These are phyloP conservation scores for Beauveria bassiana DNA, from an alignment of 2,329 filamentous ascomycete species.

Conservation along the genomic window DNA sequence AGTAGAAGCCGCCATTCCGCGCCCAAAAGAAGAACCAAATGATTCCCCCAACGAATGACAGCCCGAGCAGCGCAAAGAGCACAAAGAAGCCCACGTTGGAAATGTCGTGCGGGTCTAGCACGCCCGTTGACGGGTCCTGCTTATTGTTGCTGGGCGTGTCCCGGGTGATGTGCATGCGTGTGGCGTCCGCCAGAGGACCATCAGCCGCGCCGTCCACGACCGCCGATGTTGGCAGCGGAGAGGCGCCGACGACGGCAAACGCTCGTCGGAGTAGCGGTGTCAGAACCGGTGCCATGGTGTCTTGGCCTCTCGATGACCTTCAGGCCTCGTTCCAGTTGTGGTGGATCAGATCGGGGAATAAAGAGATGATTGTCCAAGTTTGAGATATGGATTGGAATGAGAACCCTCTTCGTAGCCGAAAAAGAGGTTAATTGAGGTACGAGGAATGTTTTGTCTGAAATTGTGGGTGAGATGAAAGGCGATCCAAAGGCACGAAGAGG, in stretches of 20 bases:
- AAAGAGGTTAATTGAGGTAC: neutral
- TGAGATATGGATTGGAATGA: neutral
- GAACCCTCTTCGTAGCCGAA: neutral
- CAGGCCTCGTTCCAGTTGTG: neutral
- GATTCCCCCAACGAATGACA: conserved; percentile 61
- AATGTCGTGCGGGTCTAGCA: conserved; percentile 47
- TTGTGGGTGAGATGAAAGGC: neutral
- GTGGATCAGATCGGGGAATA: neutral
- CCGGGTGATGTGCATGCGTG: conserved; percentile 34
- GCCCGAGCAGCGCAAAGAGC: conserved; percentile 77
- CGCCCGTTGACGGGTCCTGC: conserved; percentile 37
- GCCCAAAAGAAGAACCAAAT: conserved; percentile 99
- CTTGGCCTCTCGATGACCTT: neutral
- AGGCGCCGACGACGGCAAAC: neutral
- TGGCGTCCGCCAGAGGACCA: conserved; percentile 20
- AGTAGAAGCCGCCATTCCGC: conserved; percentile 89
- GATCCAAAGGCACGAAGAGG: neutral
- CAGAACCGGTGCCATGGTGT: conserved; percentile 8
- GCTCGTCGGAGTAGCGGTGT: conserved; percentile 4
- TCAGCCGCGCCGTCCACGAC: neutral
- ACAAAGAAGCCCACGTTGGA: conserved; percentile 70
- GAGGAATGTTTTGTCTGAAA: neutral
- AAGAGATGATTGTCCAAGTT: neutral
- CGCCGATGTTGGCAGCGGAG: neutral
- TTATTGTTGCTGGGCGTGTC: conserved; percentile 24